Base-by-base conservation (phyloP, 2,329 filamentous ascomycete species). In the Scedosporium boydii region DNA sequence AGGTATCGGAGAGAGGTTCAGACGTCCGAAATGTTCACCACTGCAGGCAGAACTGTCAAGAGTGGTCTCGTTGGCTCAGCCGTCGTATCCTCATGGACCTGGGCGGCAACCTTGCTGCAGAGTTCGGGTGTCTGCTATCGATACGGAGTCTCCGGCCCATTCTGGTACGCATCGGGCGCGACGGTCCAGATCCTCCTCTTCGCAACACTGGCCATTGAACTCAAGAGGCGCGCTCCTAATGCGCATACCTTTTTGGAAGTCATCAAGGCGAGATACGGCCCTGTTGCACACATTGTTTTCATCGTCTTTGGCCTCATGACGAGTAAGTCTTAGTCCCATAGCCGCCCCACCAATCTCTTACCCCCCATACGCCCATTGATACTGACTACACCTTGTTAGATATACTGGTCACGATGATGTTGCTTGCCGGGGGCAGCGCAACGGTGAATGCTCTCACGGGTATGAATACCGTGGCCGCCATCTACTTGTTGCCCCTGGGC, bases 31-130 rank as follows among this genome's bases (percentile, higher is more conserved):
- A 95, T 92, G 85, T 96, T 96, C 80, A 92, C 84, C 66, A 96
- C 92, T 0, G 92, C 92, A 59, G 91, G 91, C 18, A 82, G 93
- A 65, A 92, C 90, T 1, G 90, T 96, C 67, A 96, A 96, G 72
- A 92, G 90, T 7, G 93, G 92, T 53, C 80, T 96, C 14, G 91
- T 96, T 0, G 90, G 90, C 10, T 90, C 90, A 4, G 92, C 91
- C 16, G 92, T 96, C n/a, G 91, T 96, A 3, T 93, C 89, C 16
- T 92, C 88, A 4, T 96, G 93, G 92, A 96, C 92, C 0, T 96
- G 91, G 91, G 91, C 91, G 0, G 91, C 90, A 23, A 95, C 90
- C 0, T 78, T 93, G 1, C 80, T 95, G 2, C 90, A 95, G 70
- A 89, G 85, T 1, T 87, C 89, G 0, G 84, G 87, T n/a, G 89